Percentiles rank a stretch among this genome's conserved stretches.
Conservation (phyloP, 768 basidiomycete genomes). For the Wakefieldia striispora region DNA sequence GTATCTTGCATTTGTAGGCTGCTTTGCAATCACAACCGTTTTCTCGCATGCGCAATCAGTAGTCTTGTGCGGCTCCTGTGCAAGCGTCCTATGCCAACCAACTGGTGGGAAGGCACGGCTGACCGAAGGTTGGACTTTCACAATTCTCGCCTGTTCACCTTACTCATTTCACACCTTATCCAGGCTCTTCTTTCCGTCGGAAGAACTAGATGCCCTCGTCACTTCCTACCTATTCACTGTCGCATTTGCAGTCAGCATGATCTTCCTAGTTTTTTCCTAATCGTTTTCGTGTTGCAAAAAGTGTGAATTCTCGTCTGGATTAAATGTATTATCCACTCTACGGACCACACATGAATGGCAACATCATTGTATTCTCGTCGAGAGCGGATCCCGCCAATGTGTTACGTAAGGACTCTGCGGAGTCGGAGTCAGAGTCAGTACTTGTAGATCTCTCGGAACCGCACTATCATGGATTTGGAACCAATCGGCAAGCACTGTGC, state of each 20-base stretch:
- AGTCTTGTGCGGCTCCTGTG: slow-evolving; percentile 90
- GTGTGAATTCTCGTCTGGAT: slow-evolving; percentile 11
- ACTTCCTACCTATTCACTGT: not conserved
- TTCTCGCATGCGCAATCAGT: slow-evolving; percentile 99
- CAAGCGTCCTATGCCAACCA: slow-evolving; percentile 94
- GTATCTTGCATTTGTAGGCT: slow-evolving; percentile 50
- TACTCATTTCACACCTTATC: slow-evolving; percentile 11
- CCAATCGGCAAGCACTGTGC: slow-evolving; percentile 67
- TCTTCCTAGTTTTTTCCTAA: not conserved
- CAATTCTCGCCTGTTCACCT: not conserved
- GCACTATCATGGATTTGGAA: slow-evolving; percentile 39
- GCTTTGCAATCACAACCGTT: slow-evolving; percentile 94
- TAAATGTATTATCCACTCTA: slow-evolving; percentile 8
- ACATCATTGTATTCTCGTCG: slow-evolving; percentile 12
- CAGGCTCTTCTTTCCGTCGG: slow-evolving; percentile 97
- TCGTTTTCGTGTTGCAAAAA: slow-evolving; percentile 10
- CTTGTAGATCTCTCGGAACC: too few species aligned
- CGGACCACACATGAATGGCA: slow-evolving; percentile 3
- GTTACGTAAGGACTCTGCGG: too few species aligned
- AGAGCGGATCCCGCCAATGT: not conserved
- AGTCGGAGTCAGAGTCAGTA: too few species aligned
- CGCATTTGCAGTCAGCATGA: slow-evolving; percentile 1
- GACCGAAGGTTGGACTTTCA: slow-evolving; percentile 80
- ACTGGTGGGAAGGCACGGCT: slow-evolving; percentile 97
- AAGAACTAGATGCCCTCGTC: slow-evolving; percentile 61